Base-by-base conservation (phyloP, 2,329 filamentous ascomycete species). In the Aspergillus sp. region DNA sequence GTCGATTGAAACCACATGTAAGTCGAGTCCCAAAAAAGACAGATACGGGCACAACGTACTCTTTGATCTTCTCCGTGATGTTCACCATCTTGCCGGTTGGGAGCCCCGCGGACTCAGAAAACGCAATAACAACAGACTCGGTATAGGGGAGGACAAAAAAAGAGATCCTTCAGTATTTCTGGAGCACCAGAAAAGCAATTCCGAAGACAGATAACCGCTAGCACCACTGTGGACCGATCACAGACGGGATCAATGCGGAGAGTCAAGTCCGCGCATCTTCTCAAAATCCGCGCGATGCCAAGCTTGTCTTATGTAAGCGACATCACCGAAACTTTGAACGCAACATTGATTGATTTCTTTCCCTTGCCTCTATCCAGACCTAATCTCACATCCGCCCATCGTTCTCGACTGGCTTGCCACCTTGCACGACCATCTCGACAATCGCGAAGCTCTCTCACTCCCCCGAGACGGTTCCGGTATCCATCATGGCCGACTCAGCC, bases 11-110 rank as follows among this genome's bases (percentile, higher is more conserved):
- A 17, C 49, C 7, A 57, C 45, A 45, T 44, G 44, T 47, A 32
- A n/a, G 17, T 19, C 43, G 13, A 34, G 20, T 21, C 20, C 60
- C 42, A 25, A 7, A 47, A 20, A 13, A 40, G 38, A 51, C 3
- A 13, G 9, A 45, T 2, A 47, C 4, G 14, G n/a, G 16, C 10
- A 17, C 9, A 9, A 58, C 61, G 71, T 76, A 96, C 93, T 97
- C 94, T 82, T 99, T 99, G 80, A 99, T 99, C 83, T 96, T 97
- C 51, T 99, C 95, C 61, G 94, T 97, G 63, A 99, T 99, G 80
- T 97, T 97, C 75, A 97, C 94, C 94, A 99, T 99, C 67, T 69
- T 76, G 71, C 45, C 66, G 60, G 61, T 65, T 57, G 46, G 46
- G 46, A 60, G 58, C 59, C 60, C 63, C 61, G 58, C 62, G 59